Evolutionary conservation across 129 eudicot species (phyloP), one percentile per base, ranked within the genome.

Genomic region (Gnaphalium uliginosum): DNA sequence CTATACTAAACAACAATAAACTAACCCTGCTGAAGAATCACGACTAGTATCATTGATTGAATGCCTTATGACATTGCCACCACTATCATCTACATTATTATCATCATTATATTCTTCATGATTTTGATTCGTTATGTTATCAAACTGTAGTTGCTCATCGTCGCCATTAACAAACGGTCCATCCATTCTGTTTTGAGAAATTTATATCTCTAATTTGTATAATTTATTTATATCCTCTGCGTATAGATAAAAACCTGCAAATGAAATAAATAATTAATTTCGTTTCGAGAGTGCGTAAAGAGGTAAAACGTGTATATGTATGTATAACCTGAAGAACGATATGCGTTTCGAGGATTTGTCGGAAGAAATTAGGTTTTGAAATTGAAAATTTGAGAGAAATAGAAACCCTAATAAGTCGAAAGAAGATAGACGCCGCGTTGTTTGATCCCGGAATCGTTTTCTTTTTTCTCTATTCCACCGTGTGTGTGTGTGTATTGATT

Each of bases 1-100:
- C 90, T 83, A 88, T 76, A 72, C 65, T 59, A 59, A 58, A 82
- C 85, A 72, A 79, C 79, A 79, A 78, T 81, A 85, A 88, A 90
- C 97, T 91, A 91, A 91, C 97, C 97, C 94, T 78, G 91, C 92
- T 54, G 97, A 88, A 54, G 95, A 86, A 81, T 91, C 89, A 83
- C 85, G 81, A 80, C 67, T 74, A 83, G 41, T 77, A 77, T 73
- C 87, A 78, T 80, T 81, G 76, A 74, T 46, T 24, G 88, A 81
- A 83, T 86, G 87, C 82, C 85, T 83, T 76, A 88, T 32, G 37
- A 73, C 89, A 78, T 75, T 78, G 69, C 81, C 85, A 78, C 81
- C 83, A 88, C 86, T 76, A 90, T 72, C 92, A 83, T 82, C 95
- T 83, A 86, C 76, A 82, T 74, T 83, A 86, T 76, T 75, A 53